Evolutionary conservation across 1,284 basidiomycete species (phyloP), one percentile per base, ranked within the genome.

Genomic region (Wallemia hederae): DNA sequence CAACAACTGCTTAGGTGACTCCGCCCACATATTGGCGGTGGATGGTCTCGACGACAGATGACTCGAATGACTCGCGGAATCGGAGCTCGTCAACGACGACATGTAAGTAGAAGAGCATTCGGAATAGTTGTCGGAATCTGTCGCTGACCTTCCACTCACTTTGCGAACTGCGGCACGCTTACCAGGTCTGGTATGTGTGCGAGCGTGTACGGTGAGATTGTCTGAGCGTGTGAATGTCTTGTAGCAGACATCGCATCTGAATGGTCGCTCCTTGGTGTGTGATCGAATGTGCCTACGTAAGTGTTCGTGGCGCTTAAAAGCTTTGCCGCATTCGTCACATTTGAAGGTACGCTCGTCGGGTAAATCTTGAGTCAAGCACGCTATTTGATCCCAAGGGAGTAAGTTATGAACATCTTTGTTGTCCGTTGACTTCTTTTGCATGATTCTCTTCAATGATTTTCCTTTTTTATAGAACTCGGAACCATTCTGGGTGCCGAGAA

Each of bases 251-350:
- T 49, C 39, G 19, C 39, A 49, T 49, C 11, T 22, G 19, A 17
- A 49, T 49, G 39, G 39, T 3, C 39, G 39, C n/a, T 49, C 39
- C 19, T 49, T 49, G 14, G 86, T 89, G 68, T 91, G 88, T n/a
- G 85, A 88, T 60, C 85, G 77, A 31, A 88, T 72, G 70, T 92
- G 88, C 49, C 86, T 74, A 71, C 84, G 85, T 64, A 91, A 74
- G 68, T 91, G 86, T 68, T 91, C 88, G 73, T 83, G 79, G 7
- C 85, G 79, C 74, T 87, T 89, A 78, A 90, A 92, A 63, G 82
- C 73, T 63, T 82, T 75, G 2, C 82, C 80, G 68, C 87, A 91
- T 17, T 17, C n/a, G n/a, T 49, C 39, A 22, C 39, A 49, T n/a
- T n/a, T 7, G 39, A 49, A 49, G 5, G 39, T 22, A n/a, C 39